These are phyloP conservation scores for Kwoniella europaea DNA, from an alignment of 768 basidiomycete species.

Conservation along the genomic window DNA sequence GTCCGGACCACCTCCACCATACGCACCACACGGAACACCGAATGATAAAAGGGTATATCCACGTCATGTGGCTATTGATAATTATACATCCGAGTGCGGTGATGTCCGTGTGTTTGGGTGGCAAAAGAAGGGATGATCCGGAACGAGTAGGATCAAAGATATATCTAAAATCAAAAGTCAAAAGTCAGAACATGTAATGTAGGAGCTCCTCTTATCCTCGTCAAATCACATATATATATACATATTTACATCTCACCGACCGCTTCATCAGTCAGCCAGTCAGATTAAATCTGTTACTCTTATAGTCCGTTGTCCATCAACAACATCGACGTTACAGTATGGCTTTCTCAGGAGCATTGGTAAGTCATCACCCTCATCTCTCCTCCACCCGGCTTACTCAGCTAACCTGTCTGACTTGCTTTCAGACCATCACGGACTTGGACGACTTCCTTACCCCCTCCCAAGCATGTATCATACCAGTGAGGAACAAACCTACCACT, in stretches of 20 bases:
- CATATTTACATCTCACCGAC: neutral
- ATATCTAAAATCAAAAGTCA: neutral
- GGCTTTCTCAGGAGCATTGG: slow-evolving; percentile 86
- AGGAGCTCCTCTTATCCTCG: neutral
- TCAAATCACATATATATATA: neutral
- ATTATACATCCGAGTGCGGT: neutral
- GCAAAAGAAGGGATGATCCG: slow-evolving; percentile 1
- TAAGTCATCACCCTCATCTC: slow-evolving; percentile 55
- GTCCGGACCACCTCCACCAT: slow-evolving; percentile 3
- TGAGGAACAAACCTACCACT: slow-evolving; percentile 63
- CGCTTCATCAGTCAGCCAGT: neutral
- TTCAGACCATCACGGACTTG: slow-evolving; percentile 84
- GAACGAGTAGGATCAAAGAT: slow-evolving; percentile 22
- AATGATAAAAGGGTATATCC: neutral
- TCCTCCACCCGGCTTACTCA: neutral
- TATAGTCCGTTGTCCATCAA: neutral
- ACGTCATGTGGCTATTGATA: slow-evolving; percentile 7
- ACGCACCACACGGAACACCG: neutral
- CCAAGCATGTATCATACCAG: slow-evolving; percentile 96
- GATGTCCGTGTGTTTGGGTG: slow-evolving; percentile 5
- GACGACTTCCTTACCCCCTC: slow-evolving; percentile 97
- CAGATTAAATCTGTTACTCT: neutral
- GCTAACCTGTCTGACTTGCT: slow-evolving; percentile 1
- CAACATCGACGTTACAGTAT: slow-evolving; percentile 60
- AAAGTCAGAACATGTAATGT: neutral